Conservation (phyloP, 805 yeast genomes). For the Tetrapisispora phaffii region DNA sequence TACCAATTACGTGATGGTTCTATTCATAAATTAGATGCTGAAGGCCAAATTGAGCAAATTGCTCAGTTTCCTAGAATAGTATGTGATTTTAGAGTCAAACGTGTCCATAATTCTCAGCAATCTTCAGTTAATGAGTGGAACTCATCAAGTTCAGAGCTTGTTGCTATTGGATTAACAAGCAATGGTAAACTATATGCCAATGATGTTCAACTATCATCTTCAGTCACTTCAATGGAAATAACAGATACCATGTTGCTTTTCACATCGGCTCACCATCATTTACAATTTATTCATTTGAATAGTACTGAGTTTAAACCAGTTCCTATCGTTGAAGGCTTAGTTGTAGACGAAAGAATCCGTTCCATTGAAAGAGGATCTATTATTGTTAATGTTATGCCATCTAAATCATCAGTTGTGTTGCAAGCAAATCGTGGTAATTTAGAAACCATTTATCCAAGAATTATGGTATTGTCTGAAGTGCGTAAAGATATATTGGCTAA, state of each 20-base stretch:
- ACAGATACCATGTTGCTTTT: constrained; percentile 65
- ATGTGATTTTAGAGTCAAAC: constrained; percentile 43
- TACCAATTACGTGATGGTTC: constrained; percentile 58
- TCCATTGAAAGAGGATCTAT: constrained; percentile 86
- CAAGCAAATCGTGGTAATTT: constrained; percentile 96
- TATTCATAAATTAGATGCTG: constrained; percentile 35
- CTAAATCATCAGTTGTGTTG: constrained; percentile 68
- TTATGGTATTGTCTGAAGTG: constrained; percentile 79
- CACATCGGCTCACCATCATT: constrained; percentile 79
- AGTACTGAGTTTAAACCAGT: constrained; percentile 33
- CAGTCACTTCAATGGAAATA: constrained; percentile 71
- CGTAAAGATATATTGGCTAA: constrained; percentile 52
- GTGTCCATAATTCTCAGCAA: constrained; percentile 15
- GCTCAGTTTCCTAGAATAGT: constrained; percentile 63
- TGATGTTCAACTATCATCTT: constrained; percentile 47
- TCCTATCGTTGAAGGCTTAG: constrained; percentile 30
- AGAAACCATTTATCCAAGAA: constrained; percentile 88
- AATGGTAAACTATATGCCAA: constrained; percentile 69
- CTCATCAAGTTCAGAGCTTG: constrained; percentile 21
- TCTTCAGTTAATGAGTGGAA: constrained; percentile 19
- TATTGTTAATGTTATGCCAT: constrained; percentile 73
- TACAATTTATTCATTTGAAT: constrained; percentile 70
- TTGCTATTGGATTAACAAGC: constrained; percentile 63
- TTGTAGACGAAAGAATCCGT: constrained; percentile 72
- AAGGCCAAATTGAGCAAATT: constrained; percentile 28